phyloP scores from a whole-genome alignment of 495 filamentous ascomycete species.

The Penicillium paxilli region DNA sequence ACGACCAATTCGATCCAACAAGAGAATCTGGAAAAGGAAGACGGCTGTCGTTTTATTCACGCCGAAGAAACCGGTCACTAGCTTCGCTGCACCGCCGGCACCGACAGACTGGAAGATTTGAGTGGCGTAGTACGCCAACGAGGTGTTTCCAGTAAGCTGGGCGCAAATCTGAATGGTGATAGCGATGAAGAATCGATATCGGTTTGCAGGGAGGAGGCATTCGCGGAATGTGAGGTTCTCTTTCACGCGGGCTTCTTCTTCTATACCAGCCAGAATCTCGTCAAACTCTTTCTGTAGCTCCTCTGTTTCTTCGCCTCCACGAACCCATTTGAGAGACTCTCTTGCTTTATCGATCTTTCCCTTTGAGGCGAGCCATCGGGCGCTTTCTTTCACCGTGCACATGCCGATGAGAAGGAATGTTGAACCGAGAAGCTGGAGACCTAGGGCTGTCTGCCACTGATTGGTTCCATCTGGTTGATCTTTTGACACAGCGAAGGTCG shows the following conservation, averaged over 20 bases:
- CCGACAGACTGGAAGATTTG: constrained; percentile 50
- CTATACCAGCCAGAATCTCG: constrained; percentile 38
- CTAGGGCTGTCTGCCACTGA: constrained; percentile 56
- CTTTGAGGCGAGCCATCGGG: constrained; percentile 51
- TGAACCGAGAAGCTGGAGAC: constrained; percentile 48
- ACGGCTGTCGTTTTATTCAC: constrained; percentile 48
- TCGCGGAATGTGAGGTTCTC: constrained; percentile 44
- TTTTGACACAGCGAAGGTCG: constrained; percentile 46
- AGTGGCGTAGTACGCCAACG: constrained; percentile 48
- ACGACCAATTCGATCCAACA: constrained; percentile 54
- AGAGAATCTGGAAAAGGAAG: constrained; percentile 43
- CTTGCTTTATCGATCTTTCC: constrained; percentile 24
- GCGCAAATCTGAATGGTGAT: constrained; percentile 45
- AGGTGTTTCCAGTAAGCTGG: constrained; percentile 50
- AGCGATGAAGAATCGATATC: constrained; percentile 43
- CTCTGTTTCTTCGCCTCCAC: constrained; percentile 29
- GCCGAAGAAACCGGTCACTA: constrained; percentile 52
- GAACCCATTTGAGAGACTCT: constrained; percentile 19
- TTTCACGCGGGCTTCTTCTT: constrained; percentile 43
- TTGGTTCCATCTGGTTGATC: constrained; percentile 27
- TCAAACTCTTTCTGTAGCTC: constrained; percentile 34
- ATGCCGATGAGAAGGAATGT: constrained; percentile 45
- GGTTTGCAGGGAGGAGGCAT: constrained; percentile 41
- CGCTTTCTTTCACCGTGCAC: constrained; percentile 46
- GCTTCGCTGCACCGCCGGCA: constrained; percentile 37